Evolutionary conservation across 345 rosid species (phyloP).

Genomic region (Kernera saxatilis): DNA sequence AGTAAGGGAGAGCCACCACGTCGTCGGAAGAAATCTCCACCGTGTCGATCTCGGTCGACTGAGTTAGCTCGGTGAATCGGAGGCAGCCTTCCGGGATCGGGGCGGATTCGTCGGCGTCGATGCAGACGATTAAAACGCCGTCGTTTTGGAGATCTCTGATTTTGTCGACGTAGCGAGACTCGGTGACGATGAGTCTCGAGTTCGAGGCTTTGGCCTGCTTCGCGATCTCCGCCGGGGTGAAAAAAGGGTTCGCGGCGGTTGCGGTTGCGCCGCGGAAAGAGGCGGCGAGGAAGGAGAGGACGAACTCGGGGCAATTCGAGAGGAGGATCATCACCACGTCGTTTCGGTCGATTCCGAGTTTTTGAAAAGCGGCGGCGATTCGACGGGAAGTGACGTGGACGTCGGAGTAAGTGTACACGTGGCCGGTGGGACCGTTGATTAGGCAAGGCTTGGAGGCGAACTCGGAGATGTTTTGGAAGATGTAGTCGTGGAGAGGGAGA

Average conservation of each 20-base stretch:
- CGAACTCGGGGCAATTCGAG: constrained; percentile 66
- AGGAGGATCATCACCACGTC: constrained; percentile 79
- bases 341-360: constrained; percentile 48
- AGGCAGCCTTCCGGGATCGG: constrained; percentile 39
- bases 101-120: constrained; percentile 17
- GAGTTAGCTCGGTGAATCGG: constrained; percentile 57
- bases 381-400: constrained; percentile 63
- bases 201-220: constrained; percentile 63
- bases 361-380: constrained; percentile 51
- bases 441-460: constrained; percentile 53
- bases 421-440: constrained; percentile 68
- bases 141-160: constrained; percentile 41
- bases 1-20: constrained; percentile 82
- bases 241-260: constrained; percentile 85
- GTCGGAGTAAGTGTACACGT: constrained; percentile 51
- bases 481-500: constrained; percentile 63
- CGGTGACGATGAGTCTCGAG: constrained; percentile 56
- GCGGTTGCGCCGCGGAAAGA: constrained; percentile 58
- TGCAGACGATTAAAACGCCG: constrained; percentile 10
- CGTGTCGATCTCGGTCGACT: constrained; percentile 34
- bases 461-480: constrained; percentile 66
- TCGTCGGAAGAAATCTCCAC: constrained; percentile 53
- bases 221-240: constrained; percentile 61
- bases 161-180: constrained; percentile 49
- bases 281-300: constrained; percentile 68